These are phyloP conservation scores for Trichoderma sp. DNA, from an alignment of 2,329 filamentous ascomycete genomes.

Conservation along the genomic window DNA sequence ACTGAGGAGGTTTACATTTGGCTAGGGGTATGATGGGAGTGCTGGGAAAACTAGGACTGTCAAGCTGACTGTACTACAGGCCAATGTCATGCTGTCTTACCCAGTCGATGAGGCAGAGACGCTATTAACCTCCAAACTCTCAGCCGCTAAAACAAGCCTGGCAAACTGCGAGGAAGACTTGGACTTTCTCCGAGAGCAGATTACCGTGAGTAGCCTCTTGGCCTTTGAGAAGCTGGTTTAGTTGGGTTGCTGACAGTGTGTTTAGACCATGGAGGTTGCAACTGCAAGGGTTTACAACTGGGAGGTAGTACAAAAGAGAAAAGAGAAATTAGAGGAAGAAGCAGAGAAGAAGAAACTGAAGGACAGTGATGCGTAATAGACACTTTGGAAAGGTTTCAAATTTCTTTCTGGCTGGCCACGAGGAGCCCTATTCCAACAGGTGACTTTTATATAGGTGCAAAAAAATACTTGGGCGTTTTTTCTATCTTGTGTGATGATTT, in stretches of 20 bases:
- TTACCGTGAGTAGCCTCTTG: conserved; percentile 64
- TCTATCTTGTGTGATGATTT: neutral
- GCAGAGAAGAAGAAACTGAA: conserved; percentile 41
- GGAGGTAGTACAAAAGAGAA: conserved; percentile 94
- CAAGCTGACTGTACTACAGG: conserved; percentile 46
- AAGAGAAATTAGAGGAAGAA: conserved; percentile 73
- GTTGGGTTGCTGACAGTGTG: neutral
- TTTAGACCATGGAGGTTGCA: conserved; percentile 92
- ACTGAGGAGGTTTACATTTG: conserved; percentile 94
- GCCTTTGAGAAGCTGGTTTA: neutral
- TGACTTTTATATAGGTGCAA: conserved; percentile 3
- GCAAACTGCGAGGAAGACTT: conserved; percentile 93
- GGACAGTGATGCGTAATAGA: conserved; percentile 31
- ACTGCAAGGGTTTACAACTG: conserved; percentile 98
- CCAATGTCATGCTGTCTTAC: conserved; percentile 97
- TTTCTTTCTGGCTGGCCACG: conserved; percentile 6
- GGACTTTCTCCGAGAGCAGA: conserved; percentile 93
- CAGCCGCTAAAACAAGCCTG: conserved; percentile 74
- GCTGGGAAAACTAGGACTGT: neutral
- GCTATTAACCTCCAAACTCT: conserved; percentile 73
- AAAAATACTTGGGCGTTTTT: conserved; percentile 9
- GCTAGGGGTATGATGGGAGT: conserved; percentile 65
- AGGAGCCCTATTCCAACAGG: neutral
- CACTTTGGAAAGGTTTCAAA: conserved; percentile 2
- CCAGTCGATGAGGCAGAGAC: conserved; percentile 82